phyloP scores from a whole-genome alignment of 768 basidiomycete genomes.

The Aureoboletus auriporus region DNA sequence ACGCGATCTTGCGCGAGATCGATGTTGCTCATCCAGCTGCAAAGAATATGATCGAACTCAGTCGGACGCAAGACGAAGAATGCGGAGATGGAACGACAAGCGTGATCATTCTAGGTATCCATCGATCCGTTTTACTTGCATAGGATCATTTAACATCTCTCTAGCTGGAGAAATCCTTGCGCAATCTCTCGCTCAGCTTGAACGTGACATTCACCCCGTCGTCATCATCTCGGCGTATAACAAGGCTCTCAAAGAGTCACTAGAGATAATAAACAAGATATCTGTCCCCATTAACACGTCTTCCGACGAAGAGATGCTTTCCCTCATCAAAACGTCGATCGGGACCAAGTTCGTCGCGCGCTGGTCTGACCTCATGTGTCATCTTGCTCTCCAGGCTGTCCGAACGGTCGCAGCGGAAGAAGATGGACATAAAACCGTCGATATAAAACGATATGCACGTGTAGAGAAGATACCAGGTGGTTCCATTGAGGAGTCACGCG shows the following conservation, averaged over 20 bases:
- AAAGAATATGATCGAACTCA: conserved; percentile 99
- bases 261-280: conserved; percentile 83
- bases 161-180: conserved; percentile 95
- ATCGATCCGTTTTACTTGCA: background rate
- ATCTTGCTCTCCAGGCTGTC: conserved; percentile 88
- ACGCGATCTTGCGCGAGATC: conserved; percentile 96
- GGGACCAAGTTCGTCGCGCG: conserved; percentile 96
- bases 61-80: conserved; percentile 97
- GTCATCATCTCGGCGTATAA: conserved; percentile 99
- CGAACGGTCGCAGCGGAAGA: conserved; percentile 81
- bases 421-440: conserved; percentile 79
- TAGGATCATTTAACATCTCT: background rate
- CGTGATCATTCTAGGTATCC: conserved; percentile 91
- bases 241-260: conserved; percentile 88
- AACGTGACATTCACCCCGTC: conserved; percentile 97
- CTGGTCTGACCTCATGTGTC: conserved; percentile 98
- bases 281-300: conserved; percentile 86
- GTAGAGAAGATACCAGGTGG: conserved; percentile 98
- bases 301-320: conserved; percentile 88
- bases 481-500: conserved; percentile 89
- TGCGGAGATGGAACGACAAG: conserved; percentile 98
- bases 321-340: conserved; percentile 96
- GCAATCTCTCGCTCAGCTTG: conserved; percentile 87
- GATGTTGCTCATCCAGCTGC: conserved; percentile 99
- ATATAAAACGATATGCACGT: conserved; percentile 96